phyloP scores from a whole-genome alignment of 768 basidiomycete species.

The Mycena capillaripes region DNA sequence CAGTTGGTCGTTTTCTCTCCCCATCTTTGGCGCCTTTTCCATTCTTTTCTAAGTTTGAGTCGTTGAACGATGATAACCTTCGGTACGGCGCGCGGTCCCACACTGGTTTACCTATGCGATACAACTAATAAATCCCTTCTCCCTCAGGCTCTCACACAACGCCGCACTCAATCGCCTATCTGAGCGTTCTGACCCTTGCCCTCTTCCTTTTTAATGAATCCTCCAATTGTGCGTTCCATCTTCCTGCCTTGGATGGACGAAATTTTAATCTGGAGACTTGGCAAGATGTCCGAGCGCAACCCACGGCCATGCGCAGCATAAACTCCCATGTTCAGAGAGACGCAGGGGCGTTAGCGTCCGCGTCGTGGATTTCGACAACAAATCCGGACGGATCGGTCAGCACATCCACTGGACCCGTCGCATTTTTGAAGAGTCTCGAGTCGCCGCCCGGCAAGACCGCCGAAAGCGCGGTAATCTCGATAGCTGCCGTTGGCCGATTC shows the following conservation, averaged over 20 bases:
- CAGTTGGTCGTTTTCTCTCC: too few species aligned
- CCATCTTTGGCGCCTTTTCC: too few species aligned
- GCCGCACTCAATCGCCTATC: too few species aligned
- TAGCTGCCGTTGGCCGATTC: slow-evolving; percentile 24
- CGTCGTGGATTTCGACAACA: slow-evolving; percentile 32
- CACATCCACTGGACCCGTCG: slow-evolving; percentile 27
- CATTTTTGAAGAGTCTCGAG: slow-evolving; percentile 9
- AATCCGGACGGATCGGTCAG: neutral
- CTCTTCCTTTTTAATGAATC: neutral
- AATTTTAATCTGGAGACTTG: neutral
- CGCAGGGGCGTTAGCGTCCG: neutral
- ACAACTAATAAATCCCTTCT: too few species aligned
- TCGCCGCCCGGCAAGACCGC: slow-evolving; percentile 14
- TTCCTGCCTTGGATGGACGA: too few species aligned
- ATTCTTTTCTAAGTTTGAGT: too few species aligned
- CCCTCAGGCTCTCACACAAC: too few species aligned
- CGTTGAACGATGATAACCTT: too few species aligned
- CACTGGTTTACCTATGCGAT: too few species aligned
- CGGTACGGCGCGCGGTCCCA: too few species aligned
- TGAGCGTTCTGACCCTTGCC: neutral
- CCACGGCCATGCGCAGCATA: too few species aligned
- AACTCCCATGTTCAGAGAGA: neutral
- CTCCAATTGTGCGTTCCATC: neutral
- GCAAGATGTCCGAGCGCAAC: slow-evolving; percentile 14
- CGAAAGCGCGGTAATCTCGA: slow-evolving; percentile 8